Evolutionary conservation across 257 asterid species (phyloP).

Genomic region (Oldenlandia corymbosa): DNA sequence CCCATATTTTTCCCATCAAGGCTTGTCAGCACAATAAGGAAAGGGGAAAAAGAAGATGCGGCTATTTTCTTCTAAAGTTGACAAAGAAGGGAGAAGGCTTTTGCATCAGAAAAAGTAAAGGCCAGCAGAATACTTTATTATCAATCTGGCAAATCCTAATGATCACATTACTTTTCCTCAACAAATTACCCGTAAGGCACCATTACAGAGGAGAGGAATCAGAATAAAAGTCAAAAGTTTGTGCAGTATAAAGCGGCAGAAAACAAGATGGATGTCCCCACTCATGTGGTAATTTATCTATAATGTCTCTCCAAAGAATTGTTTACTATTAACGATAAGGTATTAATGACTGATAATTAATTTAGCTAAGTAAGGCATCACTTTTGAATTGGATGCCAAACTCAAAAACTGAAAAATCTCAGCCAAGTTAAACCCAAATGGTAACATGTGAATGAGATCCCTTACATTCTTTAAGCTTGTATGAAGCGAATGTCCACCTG

Average conservation of each 20-base stretch:
- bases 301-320: not conserved
- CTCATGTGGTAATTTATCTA: not conserved
- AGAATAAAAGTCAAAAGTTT: constrained; percentile 32
- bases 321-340: not conserved
- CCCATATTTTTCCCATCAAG: constrained; percentile 55
- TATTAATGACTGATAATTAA: not conserved
- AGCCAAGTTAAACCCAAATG: not conserved
- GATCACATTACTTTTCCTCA: constrained; percentile 3
- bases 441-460: not conserved
- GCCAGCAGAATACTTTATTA: constrained; percentile 21
- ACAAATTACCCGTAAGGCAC: constrained; percentile 21
- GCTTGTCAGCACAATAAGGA: constrained; percentile 6
- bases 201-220: constrained; percentile 36
- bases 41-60: constrained; percentile 15
- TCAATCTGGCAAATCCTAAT: not conserved
- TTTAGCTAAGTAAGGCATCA: not conserved
- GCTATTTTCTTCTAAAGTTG: constrained; percentile 42
- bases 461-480: not conserved
- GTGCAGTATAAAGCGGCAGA: constrained; percentile 18
- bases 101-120: constrained; percentile 25
- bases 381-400: not conserved
- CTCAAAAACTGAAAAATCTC: not conserved
- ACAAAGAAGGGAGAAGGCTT: constrained; percentile 28
- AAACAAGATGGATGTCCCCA: constrained; percentile 17
- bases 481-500: not conserved